Base-by-base conservation (phyloP, 106 monocot genomes). In the Allium fistulosum region DNA sequence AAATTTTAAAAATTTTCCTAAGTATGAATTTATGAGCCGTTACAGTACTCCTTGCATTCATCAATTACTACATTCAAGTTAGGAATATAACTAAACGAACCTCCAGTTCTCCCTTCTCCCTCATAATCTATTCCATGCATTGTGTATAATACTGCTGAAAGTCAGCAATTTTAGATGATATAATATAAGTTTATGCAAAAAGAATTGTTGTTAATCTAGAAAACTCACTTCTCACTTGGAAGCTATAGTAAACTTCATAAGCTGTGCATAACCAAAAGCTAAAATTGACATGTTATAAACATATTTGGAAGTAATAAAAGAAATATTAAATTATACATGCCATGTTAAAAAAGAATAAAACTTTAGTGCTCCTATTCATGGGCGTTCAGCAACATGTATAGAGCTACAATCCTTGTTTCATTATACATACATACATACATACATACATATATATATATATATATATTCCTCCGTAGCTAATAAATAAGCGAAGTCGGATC, bases 321-420 rank as follows among this genome's bases (percentile, higher is more conserved):
- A 7, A 10, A 57, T 8, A n/a, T n/a, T n/a, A n/a, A n/a, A n/a
- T n/a, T n/a, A n/a, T n/a, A n/a, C n/a, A n/a, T 71, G 86, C 90
- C 90, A 69, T 90, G 90, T 65, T 86, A 90, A 11, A 90, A 51
- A 90, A 90, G 68, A 90, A 48, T 8, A 90, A 68, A 50, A 86
- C 86, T 76, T 83, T 84, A 2, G 90, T 81, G 51, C 84, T 71
- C 49, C 14, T 22, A 26, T 72, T 63, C 28, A 26, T 59, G 1
- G 86, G 86, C 15, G 81, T 47, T 86, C 90, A 90, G 79, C 76
- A 65, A 70, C 83, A 86, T 16, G 86, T 77, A 48, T 81, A 90
- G n/a, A 77, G 78, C 73, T 86, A 77, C 58, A 79, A 49, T 14
- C 78, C 86, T 69, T 79, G n/a, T n/a, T n/a, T n/a, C n/a, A n/a